Conservation (phyloP, 805 yeast species). For the Cephaloascus albidus region DNA sequence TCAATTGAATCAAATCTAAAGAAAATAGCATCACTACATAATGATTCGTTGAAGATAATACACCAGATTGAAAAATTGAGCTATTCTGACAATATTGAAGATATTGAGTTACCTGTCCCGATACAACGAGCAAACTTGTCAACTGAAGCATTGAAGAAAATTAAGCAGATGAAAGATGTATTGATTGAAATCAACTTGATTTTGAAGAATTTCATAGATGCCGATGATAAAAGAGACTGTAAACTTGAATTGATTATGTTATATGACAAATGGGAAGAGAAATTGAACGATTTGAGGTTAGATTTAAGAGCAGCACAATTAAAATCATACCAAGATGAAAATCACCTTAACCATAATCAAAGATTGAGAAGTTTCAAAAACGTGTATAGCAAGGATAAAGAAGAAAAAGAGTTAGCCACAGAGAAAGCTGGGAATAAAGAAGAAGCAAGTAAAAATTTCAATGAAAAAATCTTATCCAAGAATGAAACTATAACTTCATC, state of each 20-base stretch:
- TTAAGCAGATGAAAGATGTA: neutral
- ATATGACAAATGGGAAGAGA: neutral
- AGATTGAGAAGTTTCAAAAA: neutral
- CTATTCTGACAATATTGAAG: too few relatives aligned
- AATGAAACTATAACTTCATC: slow-evolving; percentile 29
- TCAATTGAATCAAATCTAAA: too few relatives aligned
- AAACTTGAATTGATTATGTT: neutral
- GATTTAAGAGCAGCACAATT: neutral
- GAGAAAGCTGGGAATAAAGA: neutral
- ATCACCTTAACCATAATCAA: neutral
- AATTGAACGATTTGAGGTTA: neutral
- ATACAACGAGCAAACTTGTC: neutral
- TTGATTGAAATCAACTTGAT: neutral
- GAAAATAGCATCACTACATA: neutral
- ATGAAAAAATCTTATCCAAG: slow-evolving; percentile 24
- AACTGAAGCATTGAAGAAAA: neutral
- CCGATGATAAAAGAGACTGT: neutral
- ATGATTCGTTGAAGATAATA: neutral
- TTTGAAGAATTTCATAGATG: neutral
- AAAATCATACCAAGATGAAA: neutral
- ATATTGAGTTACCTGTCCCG: too few relatives aligned
- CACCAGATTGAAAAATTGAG: too few relatives aligned
- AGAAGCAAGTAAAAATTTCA: slow-evolving; percentile 8
- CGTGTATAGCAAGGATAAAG: neutral
- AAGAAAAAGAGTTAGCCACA: neutral